Evolutionary conservation across 805 yeast genomes (phyloP).

Genomic region (Kluyveromyces aestuarii): DNA sequence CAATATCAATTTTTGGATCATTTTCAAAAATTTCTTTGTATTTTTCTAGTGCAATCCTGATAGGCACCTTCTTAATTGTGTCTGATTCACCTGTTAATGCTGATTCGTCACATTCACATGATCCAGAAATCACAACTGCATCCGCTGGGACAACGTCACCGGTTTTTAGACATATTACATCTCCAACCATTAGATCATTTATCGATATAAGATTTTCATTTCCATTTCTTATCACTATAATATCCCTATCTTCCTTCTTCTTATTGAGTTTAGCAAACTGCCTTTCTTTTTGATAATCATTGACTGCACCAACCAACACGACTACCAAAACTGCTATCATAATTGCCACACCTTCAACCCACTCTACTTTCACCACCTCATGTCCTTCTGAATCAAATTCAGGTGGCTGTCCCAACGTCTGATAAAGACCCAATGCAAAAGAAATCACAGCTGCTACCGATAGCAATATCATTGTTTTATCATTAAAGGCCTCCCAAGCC

Average conservation of each 20-base stretch:
- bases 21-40: constrained; percentile 22
- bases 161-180: constrained; percentile 70
- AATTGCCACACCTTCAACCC: constrained; percentile 99
- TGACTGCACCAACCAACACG: constrained; percentile 87
- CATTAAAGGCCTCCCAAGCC: constrained; percentile 80
- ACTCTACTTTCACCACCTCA: constrained; percentile 75
- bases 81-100: constrained; percentile 91
- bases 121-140: constrained; percentile 62
- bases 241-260: constrained; percentile 74
- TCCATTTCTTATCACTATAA: constrained; percentile 70
- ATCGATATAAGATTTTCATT: constrained; percentile 59
- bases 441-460: constrained; percentile 84
- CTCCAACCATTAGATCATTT: constrained; percentile 78
- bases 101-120: constrained; percentile 83
- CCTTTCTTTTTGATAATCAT: constrained; percentile 92
- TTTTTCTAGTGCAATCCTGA: constrained; percentile 30
- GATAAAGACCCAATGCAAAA: constrained; percentile 83
- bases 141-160: constrained; percentile 95
- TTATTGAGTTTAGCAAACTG: constrained; percentile 85
- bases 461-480: constrained; percentile 78
- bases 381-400: constrained; percentile 72
- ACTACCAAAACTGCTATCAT: constrained; percentile 85
- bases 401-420: constrained; percentile 78
- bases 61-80: constrained; percentile 62
- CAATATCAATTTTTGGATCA: constrained; percentile 28